Percentiles rank a stretch among this genome's conserved stretches.
These are phyloP conservation scores for Gracilaria gracilis DNA, from an alignment of 23 red algal species.

Conservation along the genomic window DNA sequence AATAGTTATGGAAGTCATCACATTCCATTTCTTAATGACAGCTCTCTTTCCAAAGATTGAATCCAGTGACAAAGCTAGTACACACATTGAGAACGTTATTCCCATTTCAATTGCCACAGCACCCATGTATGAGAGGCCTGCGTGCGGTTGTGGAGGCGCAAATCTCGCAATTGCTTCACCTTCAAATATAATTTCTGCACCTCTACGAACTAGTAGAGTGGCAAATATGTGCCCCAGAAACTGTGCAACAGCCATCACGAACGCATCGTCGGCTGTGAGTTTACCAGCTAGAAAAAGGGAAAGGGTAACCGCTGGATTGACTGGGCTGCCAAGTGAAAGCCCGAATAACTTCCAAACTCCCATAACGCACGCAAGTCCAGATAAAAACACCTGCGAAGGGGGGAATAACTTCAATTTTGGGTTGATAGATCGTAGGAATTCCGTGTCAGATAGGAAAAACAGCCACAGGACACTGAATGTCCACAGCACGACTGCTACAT, in stretches of 20 bases:
- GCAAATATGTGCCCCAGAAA: conserved; percentile 39
- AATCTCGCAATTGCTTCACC: conserved; percentile 27
- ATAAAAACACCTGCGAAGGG: conserved; percentile 42
- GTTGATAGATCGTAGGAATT: conserved; percentile 10
- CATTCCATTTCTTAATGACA: conserved; percentile 45
- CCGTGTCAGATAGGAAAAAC: conserved; percentile 17
- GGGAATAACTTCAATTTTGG: conserved; percentile 16
- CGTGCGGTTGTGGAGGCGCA: conserved; percentile 42
- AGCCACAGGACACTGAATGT: not conserved
- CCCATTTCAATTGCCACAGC: conserved; percentile 53
- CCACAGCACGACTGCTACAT: conserved; percentile 25
- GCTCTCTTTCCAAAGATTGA: conserved; percentile 47
- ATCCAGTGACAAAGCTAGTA: conserved; percentile 36
- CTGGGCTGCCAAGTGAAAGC: conserved; percentile 39
- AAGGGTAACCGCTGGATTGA: conserved; percentile 52
- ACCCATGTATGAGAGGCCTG: conserved; percentile 1
- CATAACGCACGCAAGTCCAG: conserved; percentile 38
- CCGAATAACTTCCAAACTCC: conserved; percentile 61
- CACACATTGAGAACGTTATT: conserved; percentile 41
- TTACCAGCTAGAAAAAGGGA: conserved; percentile 21
- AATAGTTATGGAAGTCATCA: conserved; percentile 37
- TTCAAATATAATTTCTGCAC: conserved; percentile 40
- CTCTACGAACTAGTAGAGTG: conserved; percentile 8
- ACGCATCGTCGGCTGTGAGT: conserved; percentile 18
- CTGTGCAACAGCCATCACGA: conserved; percentile 47